phyloP scores from a whole-genome alignment of 1,284 basidiomycete genomes.

The Rhodofomes roseus region DNA sequence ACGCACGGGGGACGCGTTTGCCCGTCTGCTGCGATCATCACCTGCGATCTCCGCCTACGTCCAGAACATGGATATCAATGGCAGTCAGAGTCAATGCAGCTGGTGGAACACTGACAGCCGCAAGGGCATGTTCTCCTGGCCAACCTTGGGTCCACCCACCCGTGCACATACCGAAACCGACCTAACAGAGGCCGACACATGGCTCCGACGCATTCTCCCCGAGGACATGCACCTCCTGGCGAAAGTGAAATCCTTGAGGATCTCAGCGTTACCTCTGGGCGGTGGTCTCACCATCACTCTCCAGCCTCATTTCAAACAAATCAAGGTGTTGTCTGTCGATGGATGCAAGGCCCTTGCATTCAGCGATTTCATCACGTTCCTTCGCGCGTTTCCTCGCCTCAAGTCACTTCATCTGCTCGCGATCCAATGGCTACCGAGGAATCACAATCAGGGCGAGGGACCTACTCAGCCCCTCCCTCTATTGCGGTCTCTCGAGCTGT shows the following conservation, averaged over 20 bases:
- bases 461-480: slow-evolving; percentile 1
- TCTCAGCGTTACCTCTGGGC: slow-evolving; percentile 10
- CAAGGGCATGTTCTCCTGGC: slow-evolving; percentile 15
- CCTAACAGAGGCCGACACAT: not conserved
- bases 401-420: slow-evolving; percentile 11
- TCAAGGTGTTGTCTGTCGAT: slow-evolving; percentile 14
- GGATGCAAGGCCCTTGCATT: slow-evolving; percentile 21
- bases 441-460: not conserved
- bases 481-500: slow-evolving; percentile 16
- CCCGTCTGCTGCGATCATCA: slow-evolving; percentile 8
- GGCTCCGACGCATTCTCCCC: slow-evolving; percentile 15
- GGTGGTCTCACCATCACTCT: slow-evolving; percentile 7
- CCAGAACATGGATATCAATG: slow-evolving; percentile 19
- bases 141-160: slow-evolving; percentile 12
- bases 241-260: slow-evolving; percentile 10
- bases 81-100: slow-evolving; percentile 1
- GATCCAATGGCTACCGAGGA: slow-evolving; percentile 13
- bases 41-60: slow-evolving; percentile 14
- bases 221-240: slow-evolving; percentile 1
- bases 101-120: slow-evolving; percentile 11
- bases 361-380: slow-evolving; percentile 15
- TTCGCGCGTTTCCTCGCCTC: slow-evolving; percentile 12
- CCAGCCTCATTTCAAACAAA: slow-evolving; percentile 7
- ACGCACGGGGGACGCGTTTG: slow-evolving; percentile 14
- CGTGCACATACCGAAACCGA: slow-evolving; percentile 3